phyloP scores from a whole-genome alignment of 176 grass and related monocot species.

The Phragmites australis region DNA sequence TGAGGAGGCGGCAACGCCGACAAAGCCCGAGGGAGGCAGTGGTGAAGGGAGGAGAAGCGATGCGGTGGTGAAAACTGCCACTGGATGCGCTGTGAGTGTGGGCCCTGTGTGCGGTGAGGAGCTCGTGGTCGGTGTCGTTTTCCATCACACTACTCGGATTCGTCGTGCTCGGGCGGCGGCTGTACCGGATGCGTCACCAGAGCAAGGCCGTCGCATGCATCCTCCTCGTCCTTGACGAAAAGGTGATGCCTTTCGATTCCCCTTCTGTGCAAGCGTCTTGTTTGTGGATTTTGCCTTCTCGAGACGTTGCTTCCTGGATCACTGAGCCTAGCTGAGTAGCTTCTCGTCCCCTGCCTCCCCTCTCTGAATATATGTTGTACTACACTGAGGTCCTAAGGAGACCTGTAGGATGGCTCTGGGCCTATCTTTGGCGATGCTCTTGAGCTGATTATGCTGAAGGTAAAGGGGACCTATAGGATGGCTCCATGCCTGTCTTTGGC shows the following conservation, averaged over 20 bases:
- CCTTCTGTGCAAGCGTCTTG: constrained; percentile 15
- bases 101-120: constrained; percentile 51
- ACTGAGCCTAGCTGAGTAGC: too few relatives aligned
- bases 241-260: constrained; percentile 48
- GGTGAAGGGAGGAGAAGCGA: constrained; percentile 37
- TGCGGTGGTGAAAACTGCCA: constrained; percentile 72
- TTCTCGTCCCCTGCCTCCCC: too few relatives aligned
- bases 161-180: constrained; percentile 60
- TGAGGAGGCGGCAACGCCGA: background rate
- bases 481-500: too few relatives aligned
- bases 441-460: too few relatives aligned
- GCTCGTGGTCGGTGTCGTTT: constrained; percentile 68
- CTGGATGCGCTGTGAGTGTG: constrained; percentile 63
- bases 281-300: constrained; percentile 19
- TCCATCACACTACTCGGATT: constrained; percentile 67
- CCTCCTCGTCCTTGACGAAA: constrained; percentile 70
- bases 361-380: too few relatives aligned
- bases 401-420: too few relatives aligned
- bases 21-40: background rate
- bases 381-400: too few relatives aligned
- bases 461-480: too few relatives aligned
- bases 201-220: constrained; percentile 57
- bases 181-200: constrained; percentile 58
- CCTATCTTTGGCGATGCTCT: too few relatives aligned
- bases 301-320: background rate